Evolutionary conservation across 257 asterid species (phyloP).

Genomic region (Phtheirospermum japonicum): DNA sequence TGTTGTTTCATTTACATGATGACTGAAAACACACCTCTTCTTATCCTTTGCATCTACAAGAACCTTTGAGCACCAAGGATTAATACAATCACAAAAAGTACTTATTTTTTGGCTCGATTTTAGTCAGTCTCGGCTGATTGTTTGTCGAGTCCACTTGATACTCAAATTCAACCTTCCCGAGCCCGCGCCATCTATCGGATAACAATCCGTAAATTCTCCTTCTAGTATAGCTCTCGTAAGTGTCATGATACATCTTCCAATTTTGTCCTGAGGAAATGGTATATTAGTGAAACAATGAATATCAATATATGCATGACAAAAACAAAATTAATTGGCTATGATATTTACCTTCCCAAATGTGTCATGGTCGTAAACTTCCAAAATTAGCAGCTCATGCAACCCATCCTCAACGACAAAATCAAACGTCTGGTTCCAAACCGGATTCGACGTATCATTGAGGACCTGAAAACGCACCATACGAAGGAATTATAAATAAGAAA

Average conservation of each 20-base stretch:
- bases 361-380: slow-evolving; percentile 84
- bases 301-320: not conserved
- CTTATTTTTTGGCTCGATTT: not conserved
- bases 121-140: slow-evolving; percentile 48
- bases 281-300: not conserved
- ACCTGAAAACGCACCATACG: slow-evolving; percentile 42
- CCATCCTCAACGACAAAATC: slow-evolving; percentile 88
- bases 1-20: too few relatives aligned
- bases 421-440: slow-evolving; percentile 88
- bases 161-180: slow-evolving; percentile 52
- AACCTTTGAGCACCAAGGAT: not conserved
- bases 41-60: too few relatives aligned
- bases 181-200: slow-evolving; percentile 51
- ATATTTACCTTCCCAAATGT: slow-evolving; percentile 66
- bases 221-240: slow-evolving; percentile 72
- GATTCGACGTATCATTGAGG: slow-evolving; percentile 61
- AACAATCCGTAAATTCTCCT: slow-evolving; percentile 53
- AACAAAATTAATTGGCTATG: not conserved
- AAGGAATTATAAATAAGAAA: not conserved
- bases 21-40: too few relatives aligned
- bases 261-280: slow-evolving; percentile 50
- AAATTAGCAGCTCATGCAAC: slow-evolving; percentile 65
- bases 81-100: not conserved
- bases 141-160: slow-evolving; percentile 77
- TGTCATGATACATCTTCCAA: slow-evolving; percentile 87